Evolutionary conservation across 176 grass and related monocot genomes (phyloP).

Genomic region (Rhynchospora tenuis): DNA sequence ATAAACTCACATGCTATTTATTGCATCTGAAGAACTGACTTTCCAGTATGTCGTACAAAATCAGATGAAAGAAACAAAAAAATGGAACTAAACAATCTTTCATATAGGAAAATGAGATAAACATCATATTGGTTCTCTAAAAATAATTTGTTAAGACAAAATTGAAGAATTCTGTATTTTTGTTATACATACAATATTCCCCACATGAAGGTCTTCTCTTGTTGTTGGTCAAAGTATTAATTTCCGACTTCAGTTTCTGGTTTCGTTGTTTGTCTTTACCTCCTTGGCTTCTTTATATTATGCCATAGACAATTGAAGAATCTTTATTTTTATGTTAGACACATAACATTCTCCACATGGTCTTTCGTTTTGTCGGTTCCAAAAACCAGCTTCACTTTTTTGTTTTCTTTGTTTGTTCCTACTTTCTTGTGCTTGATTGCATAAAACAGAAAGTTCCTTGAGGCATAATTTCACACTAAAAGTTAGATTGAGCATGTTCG

Average conservation of each 20-base stretch:
- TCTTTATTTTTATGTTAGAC: not conserved
- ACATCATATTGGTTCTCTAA: not conserved
- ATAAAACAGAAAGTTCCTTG: not conserved
- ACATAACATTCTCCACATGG: not conserved
- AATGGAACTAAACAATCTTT: not conserved
- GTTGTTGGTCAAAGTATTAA: not conserved
- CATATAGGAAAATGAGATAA: not conserved
- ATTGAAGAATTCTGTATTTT: not conserved
- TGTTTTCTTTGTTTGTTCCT: not conserved
- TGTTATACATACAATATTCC: not conserved
- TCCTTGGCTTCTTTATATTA: too few species aligned
- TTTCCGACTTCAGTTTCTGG: too few species aligned
- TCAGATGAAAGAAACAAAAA: not conserved
- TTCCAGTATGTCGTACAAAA: not conserved
- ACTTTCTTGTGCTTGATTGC: not conserved
- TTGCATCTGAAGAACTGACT: not conserved
- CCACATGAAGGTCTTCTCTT: not conserved
- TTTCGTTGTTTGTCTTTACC: too few species aligned
- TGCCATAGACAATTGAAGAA: not conserved
- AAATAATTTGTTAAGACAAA: not conserved
- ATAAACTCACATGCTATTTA: not conserved
- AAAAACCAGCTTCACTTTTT: not conserved
- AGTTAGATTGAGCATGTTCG: not conserved
- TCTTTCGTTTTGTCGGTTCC: not conserved
- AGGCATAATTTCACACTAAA: not conserved